phyloP scores from a whole-genome alignment of 768 basidiomycete genomes.

The Cystofilobasidium capitatum region DNA sequence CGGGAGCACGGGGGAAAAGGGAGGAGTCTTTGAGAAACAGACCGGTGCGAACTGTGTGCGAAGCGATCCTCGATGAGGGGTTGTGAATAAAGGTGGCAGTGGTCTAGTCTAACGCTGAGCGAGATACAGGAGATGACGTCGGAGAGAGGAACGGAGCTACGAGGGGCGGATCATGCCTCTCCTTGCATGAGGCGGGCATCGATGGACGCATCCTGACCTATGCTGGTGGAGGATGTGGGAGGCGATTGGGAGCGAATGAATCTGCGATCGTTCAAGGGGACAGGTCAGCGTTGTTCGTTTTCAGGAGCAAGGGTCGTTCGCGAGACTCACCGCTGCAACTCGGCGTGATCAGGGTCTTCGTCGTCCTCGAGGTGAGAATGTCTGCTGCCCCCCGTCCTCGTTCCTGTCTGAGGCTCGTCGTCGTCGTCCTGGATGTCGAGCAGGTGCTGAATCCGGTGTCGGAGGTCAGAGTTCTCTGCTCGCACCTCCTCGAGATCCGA shows the following conservation, averaged over 20 bases:
- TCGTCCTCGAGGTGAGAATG: conserved; percentile 7
- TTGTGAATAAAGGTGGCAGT: not conserved
- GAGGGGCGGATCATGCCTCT: not conserved
- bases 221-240: not conserved
- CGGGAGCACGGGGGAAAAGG: too few species aligned
- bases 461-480: conserved; percentile 76
- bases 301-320: not conserved
- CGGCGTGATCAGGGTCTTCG: conserved; percentile 23
- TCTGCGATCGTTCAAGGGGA: not conserved
- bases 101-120: too few species aligned
- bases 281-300: not conserved
- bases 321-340: conserved; percentile 16
- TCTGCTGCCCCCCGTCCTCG: not conserved
- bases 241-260: conserved; percentile 12
- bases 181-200: not conserved
- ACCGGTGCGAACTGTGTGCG: too few species aligned
- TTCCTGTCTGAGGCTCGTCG: not conserved
- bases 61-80: too few species aligned
- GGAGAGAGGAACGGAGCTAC: not conserved
- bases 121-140: too few species aligned
- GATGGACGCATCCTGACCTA: not conserved
- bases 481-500: conserved; percentile 68
- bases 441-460: conserved; percentile 81
- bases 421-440: conserved; percentile 46
- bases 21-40: too few species aligned